These are phyloP conservation scores for Tricholoma saponaceum DNA, from an alignment of 768 basidiomycete genomes.

Conservation along the genomic window DNA sequence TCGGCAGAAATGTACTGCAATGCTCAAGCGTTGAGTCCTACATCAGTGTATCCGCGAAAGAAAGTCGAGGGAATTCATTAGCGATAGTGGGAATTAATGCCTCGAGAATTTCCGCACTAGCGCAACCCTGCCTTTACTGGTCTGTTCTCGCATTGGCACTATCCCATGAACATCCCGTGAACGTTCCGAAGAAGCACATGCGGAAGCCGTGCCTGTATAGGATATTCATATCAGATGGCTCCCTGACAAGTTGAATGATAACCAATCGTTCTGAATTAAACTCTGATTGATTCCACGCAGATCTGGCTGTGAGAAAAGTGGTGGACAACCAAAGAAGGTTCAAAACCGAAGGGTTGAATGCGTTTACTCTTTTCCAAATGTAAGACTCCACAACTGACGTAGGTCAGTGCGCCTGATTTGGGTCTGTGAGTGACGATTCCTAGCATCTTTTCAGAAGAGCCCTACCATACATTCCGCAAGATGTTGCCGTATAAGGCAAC, in stretches of 20 bases:
- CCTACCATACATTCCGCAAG: neutral
- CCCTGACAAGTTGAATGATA: neutral
- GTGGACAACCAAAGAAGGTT: neutral
- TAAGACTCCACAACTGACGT: neutral
- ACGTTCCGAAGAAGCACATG: neutral
- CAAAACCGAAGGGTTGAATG: neutral
- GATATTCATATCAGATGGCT: neutral
- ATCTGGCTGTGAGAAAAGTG: neutral
- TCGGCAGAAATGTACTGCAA: neutral
- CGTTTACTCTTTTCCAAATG: neutral
- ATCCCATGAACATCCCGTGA: neutral
- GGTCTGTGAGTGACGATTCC: neutral
- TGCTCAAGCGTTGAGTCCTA: neutral
- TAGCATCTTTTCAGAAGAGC: neutral
- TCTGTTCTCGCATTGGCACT: neutral
- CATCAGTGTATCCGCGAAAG: neutral
- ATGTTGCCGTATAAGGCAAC: neutral
- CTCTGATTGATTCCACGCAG: conserved; percentile 1
- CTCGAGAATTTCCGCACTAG: neutral
- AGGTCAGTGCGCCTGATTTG: neutral
- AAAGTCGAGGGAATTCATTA: neutral
- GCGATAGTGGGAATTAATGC: neutral
- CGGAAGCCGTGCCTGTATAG: neutral
- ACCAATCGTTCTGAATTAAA: neutral
- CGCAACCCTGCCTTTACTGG: neutral